These are phyloP conservation scores for Alloascoidea africana DNA, from an alignment of 805 yeast genomes.

Conservation along the genomic window DNA sequence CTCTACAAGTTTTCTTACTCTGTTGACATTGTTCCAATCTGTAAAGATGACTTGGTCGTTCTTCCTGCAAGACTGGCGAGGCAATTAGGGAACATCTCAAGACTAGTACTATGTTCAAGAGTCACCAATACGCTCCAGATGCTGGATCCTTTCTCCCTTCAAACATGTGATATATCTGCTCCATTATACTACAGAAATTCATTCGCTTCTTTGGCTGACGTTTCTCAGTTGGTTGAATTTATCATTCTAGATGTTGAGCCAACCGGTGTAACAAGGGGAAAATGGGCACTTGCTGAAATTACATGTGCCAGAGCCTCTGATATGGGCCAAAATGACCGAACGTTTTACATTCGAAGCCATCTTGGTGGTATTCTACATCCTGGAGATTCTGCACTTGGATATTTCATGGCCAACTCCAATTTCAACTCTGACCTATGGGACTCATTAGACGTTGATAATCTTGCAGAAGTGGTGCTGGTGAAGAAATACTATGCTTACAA, in stretches of 20 bases:
- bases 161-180: conserved; percentile 61
- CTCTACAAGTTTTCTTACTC: conserved; percentile 85
- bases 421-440: conserved; percentile 85
- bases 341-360: conserved; percentile 78
- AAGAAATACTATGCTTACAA: conserved; percentile 82
- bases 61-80: conserved; percentile 80
- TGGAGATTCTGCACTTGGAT: conserved; percentile 92
- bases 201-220: conserved; percentile 59
- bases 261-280: conserved; percentile 66
- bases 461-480: conserved; percentile 78
- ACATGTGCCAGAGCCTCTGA: conserved; percentile 85
- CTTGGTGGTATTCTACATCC: conserved; percentile 91
- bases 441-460: conserved; percentile 38
- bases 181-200: conserved; percentile 69
- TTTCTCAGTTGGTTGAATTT: conserved; percentile 61
- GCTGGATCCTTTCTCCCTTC: conserved; percentile 70
- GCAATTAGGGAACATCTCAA: conserved; percentile 67
- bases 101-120: conserved; percentile 73
- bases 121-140: conserved; percentile 75
- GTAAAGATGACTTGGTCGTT: conserved; percentile 92
- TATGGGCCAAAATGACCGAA: conserved; percentile 72
- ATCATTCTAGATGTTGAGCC: conserved; percentile 91
- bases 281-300: conserved; percentile 72
- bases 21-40: conserved; percentile 88
- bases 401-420: conserved; percentile 71